Conservation (phyloP, 495 filamentous ascomycete species). For the Jackrogersella minutella region DNA sequence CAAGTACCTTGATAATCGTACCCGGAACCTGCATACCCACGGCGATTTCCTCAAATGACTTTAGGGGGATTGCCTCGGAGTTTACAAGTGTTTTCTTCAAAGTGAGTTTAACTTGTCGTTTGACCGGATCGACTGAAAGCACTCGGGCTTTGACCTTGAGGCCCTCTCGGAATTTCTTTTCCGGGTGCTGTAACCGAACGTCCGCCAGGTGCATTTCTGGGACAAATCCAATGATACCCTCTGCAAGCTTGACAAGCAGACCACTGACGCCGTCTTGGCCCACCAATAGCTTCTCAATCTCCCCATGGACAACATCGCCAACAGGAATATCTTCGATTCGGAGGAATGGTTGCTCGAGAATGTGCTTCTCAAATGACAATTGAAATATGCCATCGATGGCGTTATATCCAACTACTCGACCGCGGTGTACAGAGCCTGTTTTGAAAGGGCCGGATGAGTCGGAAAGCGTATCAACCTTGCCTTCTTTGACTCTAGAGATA, state of each 20-base stretch:
- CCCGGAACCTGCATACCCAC: slow-evolving; percentile 79
- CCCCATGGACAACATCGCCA: slow-evolving; percentile 83
- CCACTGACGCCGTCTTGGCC: slow-evolving; percentile 76
- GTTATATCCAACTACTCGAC: slow-evolving; percentile 86
- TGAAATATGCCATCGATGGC: slow-evolving; percentile 83
- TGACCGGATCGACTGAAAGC: slow-evolving; percentile 77
- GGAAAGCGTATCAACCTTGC: slow-evolving; percentile 81
- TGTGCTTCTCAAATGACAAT: slow-evolving; percentile 79
- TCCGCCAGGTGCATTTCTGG: slow-evolving; percentile 89
- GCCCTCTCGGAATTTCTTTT: slow-evolving; percentile 93
- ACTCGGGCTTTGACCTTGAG: slow-evolving; percentile 83
- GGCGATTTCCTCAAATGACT: slow-evolving; percentile 72
- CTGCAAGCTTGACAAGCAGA: slow-evolving; percentile 80
- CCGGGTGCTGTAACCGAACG: slow-evolving; percentile 85
- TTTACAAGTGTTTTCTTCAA: slow-evolving; percentile 94
- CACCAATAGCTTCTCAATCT: slow-evolving; percentile 82
- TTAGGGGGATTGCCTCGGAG: slow-evolving; percentile 77
- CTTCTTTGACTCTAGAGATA: slow-evolving; percentile 88
- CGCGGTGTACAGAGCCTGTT: slow-evolving; percentile 76
- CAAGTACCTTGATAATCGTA: slow-evolving; percentile 80
- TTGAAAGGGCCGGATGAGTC: slow-evolving; percentile 79
- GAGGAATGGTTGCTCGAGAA: slow-evolving; percentile 88
- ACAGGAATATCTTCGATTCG: slow-evolving; percentile 86
- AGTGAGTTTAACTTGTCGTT: slow-evolving; percentile 83
- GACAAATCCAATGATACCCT: slow-evolving; percentile 86